A percentile compares a stretch with the other conserved stretches of the same genome.
phyloP scores from a whole-genome alignment of 441 rosid species.

The Gossypium davidsonii region DNA sequence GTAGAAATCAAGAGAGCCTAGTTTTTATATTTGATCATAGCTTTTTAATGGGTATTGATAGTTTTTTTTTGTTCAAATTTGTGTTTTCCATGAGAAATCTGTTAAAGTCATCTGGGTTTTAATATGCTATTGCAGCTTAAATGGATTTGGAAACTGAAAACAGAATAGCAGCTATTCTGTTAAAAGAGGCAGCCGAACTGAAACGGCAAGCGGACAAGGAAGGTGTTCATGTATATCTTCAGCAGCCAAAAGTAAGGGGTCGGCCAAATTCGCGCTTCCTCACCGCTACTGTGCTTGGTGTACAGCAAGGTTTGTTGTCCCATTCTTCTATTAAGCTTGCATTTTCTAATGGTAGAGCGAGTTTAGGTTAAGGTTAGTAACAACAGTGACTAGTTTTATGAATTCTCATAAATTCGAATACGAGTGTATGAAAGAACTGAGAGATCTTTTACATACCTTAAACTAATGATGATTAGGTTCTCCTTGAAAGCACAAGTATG shows the following conservation, averaged over 20 bases:
- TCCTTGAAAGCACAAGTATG: background rate
- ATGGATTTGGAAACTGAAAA: slow-evolving; percentile 94
- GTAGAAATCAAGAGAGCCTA: background rate
- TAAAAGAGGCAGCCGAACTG: slow-evolving; percentile 85
- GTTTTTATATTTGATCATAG: background rate
- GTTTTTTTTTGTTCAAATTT: background rate
- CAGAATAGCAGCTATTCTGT: slow-evolving; percentile 70
- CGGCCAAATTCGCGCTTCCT: slow-evolving; percentile 88
- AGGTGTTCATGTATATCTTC: slow-evolving; percentile 71
- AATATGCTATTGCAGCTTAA: background rate
- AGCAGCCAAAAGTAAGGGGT: slow-evolving; percentile 52
- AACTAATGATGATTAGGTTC: background rate
- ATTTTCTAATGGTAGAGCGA: background rate
- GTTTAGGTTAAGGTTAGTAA: background rate
- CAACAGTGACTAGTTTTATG: background rate
- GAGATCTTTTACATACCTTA: background rate
- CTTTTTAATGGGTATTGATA: background rate
- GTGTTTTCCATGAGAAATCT: background rate
- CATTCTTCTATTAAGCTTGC: background rate
- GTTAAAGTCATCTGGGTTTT: background rate
- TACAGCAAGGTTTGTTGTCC: slow-evolving; percentile 62
- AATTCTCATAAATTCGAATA: background rate
- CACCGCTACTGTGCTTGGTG: slow-evolving; percentile 80
- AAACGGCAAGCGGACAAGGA: slow-evolving; percentile 63
- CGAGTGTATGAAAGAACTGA: background rate